A percentile compares a stretch with the other conserved stretches of the same genome.
phyloP scores from a whole-genome alignment of 1,284 basidiomycete species.

The Volvariella surrecta region DNA sequence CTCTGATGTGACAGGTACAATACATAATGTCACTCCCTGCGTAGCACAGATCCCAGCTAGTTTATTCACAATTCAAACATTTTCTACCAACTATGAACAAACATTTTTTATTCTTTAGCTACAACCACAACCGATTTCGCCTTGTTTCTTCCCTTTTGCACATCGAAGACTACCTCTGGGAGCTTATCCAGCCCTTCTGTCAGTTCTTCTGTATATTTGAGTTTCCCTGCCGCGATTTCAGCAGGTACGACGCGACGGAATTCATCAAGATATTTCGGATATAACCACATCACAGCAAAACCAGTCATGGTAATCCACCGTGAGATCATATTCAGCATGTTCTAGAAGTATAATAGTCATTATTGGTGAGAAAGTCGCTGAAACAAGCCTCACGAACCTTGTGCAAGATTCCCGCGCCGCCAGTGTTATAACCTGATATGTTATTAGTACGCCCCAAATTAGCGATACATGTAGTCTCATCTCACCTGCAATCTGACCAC shows the following conservation, averaged over 20 bases:
- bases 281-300: constrained; percentile 36
- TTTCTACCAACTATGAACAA: too few species aligned
- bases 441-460: neutral
- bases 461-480: neutral
- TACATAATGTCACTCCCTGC: too few species aligned
- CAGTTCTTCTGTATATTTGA: constrained; percentile 31
- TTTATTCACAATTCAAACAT: too few species aligned
- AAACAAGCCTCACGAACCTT: too few species aligned
- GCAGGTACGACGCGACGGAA: constrained; percentile 40
- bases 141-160: constrained; percentile 39
- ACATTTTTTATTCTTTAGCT: constrained; percentile 18
- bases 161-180: constrained; percentile 32
- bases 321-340: constrained; percentile 29
- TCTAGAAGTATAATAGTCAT: constrained; percentile 10
- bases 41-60: too few species aligned
- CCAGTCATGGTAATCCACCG: constrained; percentile 45
- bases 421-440: neutral
- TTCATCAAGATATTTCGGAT: constrained; percentile 19
- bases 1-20: too few species aligned
- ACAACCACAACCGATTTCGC: constrained; percentile 41
- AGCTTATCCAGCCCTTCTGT: constrained; percentile 33
- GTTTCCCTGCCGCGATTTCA: constrained; percentile 37
- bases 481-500: neutral
- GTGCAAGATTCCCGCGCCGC: too few species aligned
- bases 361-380: too few species aligned